Base-by-base conservation (phyloP, 202 grass and related monocot genomes). In the Hordeum pubiflorum region DNA sequence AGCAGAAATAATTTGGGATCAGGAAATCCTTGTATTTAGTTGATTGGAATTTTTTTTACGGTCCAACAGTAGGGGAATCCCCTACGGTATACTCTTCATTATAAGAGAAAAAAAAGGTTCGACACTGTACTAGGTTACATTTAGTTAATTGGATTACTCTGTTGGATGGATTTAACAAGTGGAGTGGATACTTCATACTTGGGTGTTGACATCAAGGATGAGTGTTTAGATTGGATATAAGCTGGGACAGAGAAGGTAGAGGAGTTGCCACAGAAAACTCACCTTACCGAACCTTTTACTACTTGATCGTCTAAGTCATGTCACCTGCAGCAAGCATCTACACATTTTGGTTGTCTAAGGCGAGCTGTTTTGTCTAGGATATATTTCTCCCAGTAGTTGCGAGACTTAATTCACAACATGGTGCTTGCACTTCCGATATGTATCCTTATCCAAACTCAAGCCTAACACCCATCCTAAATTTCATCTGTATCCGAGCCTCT, bases 191-290 rank as follows among this genome's bases (percentile, higher is more conserved):
- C 59, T 15, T 75, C 21, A 11, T 52, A 37, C 31, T 22, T 32
- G 5, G 31, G 36, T 75, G 8, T 39, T 75, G 27, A 52, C 55
- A 29, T 63, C 14, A 38, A 65, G 54, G 59, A 64, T 0, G 3
- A 54, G 17, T 20, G 58, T 56, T 82, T 82, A 15, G 31, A 75
- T 65, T 75, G 3, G 10, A 83, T 82, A 40, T 24, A 82, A 13
- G 18, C 32, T 74, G 58, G 80, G 70, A 46, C 44, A 66, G 32
- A 66, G 33, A 37, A 57, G 24, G 21, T 40, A 37, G 39, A 66
- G 43, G 15, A 67, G 44, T 41, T 65, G 15, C 17, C 29, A 15
- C 54, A 33, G 10, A 7, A 61, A 31, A 60, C 37, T 69, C 37
- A 43, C 65, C 65, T 69, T 71, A 71, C 24, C 1, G 22, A 71